Evolutionary conservation across 768 basidiomycete genomes (phyloP), one percentile per base, ranked within the genome.

Genomic region (Candolleomyces efflorescens): DNA sequence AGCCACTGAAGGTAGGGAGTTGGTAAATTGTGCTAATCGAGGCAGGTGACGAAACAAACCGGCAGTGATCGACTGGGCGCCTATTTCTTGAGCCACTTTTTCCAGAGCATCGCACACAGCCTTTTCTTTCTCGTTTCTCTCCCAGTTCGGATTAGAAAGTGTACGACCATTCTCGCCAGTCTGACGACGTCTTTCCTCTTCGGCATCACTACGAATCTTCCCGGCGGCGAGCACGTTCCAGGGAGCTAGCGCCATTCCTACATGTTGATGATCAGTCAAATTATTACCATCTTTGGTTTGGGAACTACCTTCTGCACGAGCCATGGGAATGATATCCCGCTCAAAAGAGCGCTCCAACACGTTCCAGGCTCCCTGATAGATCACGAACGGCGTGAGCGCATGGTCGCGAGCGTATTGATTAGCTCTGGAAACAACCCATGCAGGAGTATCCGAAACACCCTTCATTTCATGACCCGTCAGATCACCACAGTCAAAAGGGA

Each of bases 191-290:
- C 53, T 59, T 26, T 68, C 65, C 49, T 73, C 71, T 46, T 73
- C 70, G 5, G 81, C 86, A 13, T 76, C 70, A 0, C 82, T 85
- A 50, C 81, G 70, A 18, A 87, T 73, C 58, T 82, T 84, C 60
- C 73, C 72, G 2, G 55, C 66, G 0, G 65, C 71, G 18, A 72
- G 63, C 2, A 71, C 71, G 18, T 66, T 64, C 72, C 72, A 72
- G 0, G 70, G 68, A 0, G 70, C 69, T 1, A 73, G 64, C 1
- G 72, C 72, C 56, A 73, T 55, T 2, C 69, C 71, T 69, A 24
- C 13, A 72, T 64, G 43, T 59, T 54, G 9, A 3, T 43, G 18
- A 17, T 56, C 18, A 22, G 47, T 24, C 24, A 39, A 6, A 22
- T 20, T 45, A n/a, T 20, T 7, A 13, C n/a, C 11, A 18, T 53